Percentiles rank a stretch among this genome's conserved stretches.
These are phyloP conservation scores for Fusarium algeriense DNA, from an alignment of 2,329 filamentous ascomycete species.

Conservation along the genomic window DNA sequence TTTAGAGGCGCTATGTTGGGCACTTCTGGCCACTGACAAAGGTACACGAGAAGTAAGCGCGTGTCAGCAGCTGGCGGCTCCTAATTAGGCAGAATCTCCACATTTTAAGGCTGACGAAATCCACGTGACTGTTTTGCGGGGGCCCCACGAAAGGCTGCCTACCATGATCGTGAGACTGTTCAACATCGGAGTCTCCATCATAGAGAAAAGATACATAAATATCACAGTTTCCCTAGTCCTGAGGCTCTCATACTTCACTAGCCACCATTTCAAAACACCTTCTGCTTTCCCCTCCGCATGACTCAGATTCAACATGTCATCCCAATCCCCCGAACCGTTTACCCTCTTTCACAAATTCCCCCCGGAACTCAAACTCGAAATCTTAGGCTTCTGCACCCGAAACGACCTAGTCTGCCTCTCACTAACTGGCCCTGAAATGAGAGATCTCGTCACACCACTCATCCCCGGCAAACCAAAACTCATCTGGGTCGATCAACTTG, in stretches of 20 bases:
- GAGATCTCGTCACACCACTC: not conserved
- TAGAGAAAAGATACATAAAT: not conserved
- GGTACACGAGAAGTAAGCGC: not conserved
- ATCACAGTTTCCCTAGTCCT: not conserved
- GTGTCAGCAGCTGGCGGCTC: not conserved
- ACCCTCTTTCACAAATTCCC: constrained; percentile 8
- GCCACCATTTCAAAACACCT: not conserved
- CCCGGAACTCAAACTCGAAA: constrained; percentile 9
- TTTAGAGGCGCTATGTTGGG: too few species aligned
- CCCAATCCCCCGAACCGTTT: not conserved
- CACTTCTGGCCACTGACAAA: too few species aligned
- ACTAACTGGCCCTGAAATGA: not conserved
- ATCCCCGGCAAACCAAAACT: not conserved
- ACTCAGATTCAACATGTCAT: not conserved
- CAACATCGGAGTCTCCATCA: not conserved
- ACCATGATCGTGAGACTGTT: not conserved
- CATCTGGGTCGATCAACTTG: constrained; percentile 10
- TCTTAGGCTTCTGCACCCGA: not conserved
- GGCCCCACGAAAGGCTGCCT: not conserved
- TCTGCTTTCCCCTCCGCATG: not conserved
- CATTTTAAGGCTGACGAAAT: not conserved
- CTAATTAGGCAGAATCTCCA: not conserved
- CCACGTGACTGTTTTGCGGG: not conserved
- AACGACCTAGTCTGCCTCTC: constrained; percentile 23
- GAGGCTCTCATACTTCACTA: too few species aligned